Percentiles rank a stretch among this genome's conserved stretches.
These are phyloP conservation scores for Verticillium longisporum DNA, from an alignment of 2,329 filamentous ascomycete species.

Conservation along the genomic window DNA sequence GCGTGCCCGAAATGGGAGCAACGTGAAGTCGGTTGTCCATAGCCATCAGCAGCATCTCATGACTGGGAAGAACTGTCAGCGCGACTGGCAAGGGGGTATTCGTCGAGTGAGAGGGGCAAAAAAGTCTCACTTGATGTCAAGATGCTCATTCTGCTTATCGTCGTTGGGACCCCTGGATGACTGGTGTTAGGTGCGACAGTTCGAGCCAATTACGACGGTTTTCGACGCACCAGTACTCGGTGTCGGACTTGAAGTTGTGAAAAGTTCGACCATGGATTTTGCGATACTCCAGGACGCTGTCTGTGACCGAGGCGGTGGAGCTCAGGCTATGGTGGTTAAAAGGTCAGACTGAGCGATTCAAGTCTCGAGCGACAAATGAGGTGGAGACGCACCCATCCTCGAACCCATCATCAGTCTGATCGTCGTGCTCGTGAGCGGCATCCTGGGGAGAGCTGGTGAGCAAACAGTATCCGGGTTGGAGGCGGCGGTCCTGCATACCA, in stretches of 20 bases:
- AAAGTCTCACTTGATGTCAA: constrained; percentile 10
- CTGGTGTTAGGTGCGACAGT: neutral
- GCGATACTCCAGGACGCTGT: constrained; percentile 15
- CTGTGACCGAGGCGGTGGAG: constrained; percentile 16
- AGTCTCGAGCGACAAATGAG: too few species aligned
- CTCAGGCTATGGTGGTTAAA: constrained; percentile 1
- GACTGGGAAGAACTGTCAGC: neutral
- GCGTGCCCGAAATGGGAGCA: constrained; percentile 3
- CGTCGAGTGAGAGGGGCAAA: neutral
- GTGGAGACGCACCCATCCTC: neutral
- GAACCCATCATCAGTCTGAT: neutral
- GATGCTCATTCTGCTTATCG: constrained; percentile 13
- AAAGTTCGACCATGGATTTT: constrained; percentile 15
- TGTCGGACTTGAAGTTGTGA: constrained; percentile 14
- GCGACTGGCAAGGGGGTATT: neutral
- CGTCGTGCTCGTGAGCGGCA: neutral
- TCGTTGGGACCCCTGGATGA: constrained; percentile 12
- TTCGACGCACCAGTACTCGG: neutral
- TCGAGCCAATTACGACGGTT: neutral
- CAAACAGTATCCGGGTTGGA: neutral
- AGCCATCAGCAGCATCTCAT: constrained; percentile 14
- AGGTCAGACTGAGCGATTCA: neutral
- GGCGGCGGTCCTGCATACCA: neutral
- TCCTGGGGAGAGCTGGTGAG: neutral
- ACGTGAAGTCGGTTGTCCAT: constrained; percentile 19